Conservation (phyloP, 331 rosid species). For the Cydonia oblonga region DNA sequence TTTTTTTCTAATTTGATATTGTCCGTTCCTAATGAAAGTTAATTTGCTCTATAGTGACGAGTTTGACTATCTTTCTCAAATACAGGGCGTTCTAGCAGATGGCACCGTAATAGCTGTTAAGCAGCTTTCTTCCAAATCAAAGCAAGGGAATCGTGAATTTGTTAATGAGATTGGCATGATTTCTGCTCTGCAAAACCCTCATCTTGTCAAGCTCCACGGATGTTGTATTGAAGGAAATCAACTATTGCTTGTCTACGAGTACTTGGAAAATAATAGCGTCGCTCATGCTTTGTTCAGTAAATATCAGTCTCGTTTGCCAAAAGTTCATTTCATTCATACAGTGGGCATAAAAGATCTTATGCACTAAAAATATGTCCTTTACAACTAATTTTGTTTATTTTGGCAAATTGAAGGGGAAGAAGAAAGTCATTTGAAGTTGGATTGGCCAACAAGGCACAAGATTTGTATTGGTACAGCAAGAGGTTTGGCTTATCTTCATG, state of each 20-base stretch:
- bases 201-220: too few species aligned
- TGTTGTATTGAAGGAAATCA: too few species aligned
- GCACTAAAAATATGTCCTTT: too few species aligned
- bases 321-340: neutral
- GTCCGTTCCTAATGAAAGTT: neutral
- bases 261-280: too few species aligned
- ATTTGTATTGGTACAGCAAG: constrained; percentile 57
- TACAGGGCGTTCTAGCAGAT: constrained; percentile 51
- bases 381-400: neutral
- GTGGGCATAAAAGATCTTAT: neutral
- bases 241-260: too few species aligned
- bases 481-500: constrained; percentile 65
- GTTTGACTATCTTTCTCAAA: too few species aligned
- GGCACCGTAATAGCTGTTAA: constrained; percentile 50
- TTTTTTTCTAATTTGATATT: neutral
- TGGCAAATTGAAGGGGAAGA: constrained; percentile 21
- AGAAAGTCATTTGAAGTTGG: constrained; percentile 20
- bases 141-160: constrained; percentile 69
- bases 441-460: constrained; percentile 53
- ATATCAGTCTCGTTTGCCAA: too few species aligned
- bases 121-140: constrained; percentile 61
- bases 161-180: constrained; percentile 60
- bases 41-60: too few species aligned
- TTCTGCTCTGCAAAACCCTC: constrained; percentile 31
- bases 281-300: too few species aligned